Conservation (phyloP, 495 filamentous ascomycete species). For the Tuber umbilicatum region DNA sequence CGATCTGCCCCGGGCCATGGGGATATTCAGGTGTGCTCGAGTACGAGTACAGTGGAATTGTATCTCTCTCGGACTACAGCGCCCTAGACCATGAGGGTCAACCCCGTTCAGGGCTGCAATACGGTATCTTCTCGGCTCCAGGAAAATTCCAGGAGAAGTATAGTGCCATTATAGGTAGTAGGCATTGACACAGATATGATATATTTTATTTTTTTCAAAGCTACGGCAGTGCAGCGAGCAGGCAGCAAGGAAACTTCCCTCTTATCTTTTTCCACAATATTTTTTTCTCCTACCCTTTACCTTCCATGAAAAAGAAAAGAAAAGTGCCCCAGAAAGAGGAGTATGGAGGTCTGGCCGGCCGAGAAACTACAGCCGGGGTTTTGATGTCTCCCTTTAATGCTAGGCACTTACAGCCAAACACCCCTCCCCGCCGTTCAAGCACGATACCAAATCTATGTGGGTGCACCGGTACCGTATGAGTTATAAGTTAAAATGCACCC, state of each 20-base stretch:
- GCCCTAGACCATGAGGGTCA: neutral
- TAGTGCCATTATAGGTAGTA: neutral
- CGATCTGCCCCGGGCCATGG: neutral
- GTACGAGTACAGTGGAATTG: neutral
- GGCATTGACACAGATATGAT: neutral
- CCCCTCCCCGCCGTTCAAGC: neutral
- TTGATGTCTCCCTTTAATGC: neutral
- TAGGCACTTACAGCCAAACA: neutral
- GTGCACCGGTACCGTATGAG: neutral
- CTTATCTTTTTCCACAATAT: neutral
- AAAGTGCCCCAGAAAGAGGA: neutral
- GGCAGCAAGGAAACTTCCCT: neutral
- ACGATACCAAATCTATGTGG: neutral
- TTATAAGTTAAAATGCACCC: neutral
- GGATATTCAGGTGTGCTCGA: neutral
- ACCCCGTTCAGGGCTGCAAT: neutral
- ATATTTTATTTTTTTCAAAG: neutral
- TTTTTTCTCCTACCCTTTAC: neutral
- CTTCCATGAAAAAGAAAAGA: neutral
- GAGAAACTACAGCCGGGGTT: neutral
- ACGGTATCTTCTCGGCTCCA: neutral
- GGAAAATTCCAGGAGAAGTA: neutral
- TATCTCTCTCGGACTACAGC: neutral
- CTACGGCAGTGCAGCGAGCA: neutral
- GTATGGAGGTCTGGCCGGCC: neutral